phyloP scores from a whole-genome alignment of 2,329 filamentous ascomycete genomes.

The Fusarium denticulatum region DNA sequence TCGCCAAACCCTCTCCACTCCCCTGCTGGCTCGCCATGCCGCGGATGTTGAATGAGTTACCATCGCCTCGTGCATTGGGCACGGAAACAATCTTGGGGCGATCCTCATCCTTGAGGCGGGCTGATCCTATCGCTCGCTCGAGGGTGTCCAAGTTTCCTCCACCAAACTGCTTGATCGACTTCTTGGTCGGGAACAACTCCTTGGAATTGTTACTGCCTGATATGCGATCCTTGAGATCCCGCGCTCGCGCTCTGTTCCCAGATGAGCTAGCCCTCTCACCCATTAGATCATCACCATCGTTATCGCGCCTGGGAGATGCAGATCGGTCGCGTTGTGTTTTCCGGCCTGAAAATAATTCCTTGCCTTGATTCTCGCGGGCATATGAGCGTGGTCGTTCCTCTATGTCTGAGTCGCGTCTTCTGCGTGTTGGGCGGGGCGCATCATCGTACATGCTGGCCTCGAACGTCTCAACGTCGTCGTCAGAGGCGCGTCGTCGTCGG shows the following conservation, averaged over 20 bases:
- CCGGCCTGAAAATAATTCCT: constrained; percentile 70
- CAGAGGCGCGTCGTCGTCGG: constrained; percentile 53
- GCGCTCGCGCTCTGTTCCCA: constrained; percentile 49
- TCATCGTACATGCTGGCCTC: constrained; percentile 88
- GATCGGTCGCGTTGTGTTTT: constrained; percentile 57
- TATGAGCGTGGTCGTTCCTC: constrained; percentile 45
- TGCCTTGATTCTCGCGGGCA: constrained; percentile 57
- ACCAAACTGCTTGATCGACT: constrained; percentile 35
- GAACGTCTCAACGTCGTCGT: constrained; percentile 66
- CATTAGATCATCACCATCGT: constrained; percentile 55
- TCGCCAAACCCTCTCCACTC: constrained; percentile 64
- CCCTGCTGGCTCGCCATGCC: constrained; percentile 62
- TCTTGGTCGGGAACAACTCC: constrained; percentile 54
- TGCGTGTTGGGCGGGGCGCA: constrained; percentile 50
- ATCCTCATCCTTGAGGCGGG: constrained; percentile 50
- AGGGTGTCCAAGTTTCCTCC: constrained; percentile 51
- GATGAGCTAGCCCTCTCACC: constrained; percentile 46
- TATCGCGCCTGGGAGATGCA: constrained; percentile 59
- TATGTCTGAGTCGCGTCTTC: constrained; percentile 40
- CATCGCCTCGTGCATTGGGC: constrained; percentile 53
- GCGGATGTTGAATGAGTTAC: constrained; percentile 67
- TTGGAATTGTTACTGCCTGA: constrained; percentile 46
- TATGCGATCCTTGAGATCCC: constrained; percentile 48
- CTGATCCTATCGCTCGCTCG: constrained; percentile 52
- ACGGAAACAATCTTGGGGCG: constrained; percentile 68